These are phyloP conservation scores for Arachnopeziza araneosa DNA, from an alignment of 2,329 filamentous ascomycete genomes.

Conservation along the genomic window DNA sequence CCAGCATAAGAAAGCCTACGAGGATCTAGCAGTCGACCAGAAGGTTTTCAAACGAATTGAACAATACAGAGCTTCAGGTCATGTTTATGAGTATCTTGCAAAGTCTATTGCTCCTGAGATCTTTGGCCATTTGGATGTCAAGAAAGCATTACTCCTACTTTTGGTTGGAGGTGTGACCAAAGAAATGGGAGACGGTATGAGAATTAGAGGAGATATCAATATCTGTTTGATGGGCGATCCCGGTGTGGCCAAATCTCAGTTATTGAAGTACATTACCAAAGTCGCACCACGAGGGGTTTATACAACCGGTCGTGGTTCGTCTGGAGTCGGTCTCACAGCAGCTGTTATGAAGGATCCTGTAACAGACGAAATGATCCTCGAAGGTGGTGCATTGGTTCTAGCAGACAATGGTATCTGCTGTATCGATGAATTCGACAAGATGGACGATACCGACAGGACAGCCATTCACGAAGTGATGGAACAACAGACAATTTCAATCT, in stretches of 20 bases:
- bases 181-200: slow-evolving; percentile 96
- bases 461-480: slow-evolving; percentile 87
- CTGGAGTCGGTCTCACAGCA: slow-evolving; percentile 74
- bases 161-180: slow-evolving; percentile 95
- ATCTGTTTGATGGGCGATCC: slow-evolving; percentile 98
- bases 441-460: slow-evolving; percentile 72
- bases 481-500: slow-evolving; percentile 79
- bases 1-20: slow-evolving; percentile 98
- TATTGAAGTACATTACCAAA: slow-evolving; percentile 97
- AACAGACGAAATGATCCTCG: slow-evolving; percentile 72
- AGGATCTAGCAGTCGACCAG: slow-evolving; percentile 80
- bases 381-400: slow-evolving; percentile 72
- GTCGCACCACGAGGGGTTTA: slow-evolving; percentile 86
- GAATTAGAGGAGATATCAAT: slow-evolving; percentile 98
- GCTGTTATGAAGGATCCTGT: slow-evolving; percentile 78
- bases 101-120: slow-evolving; percentile 97
- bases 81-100: slow-evolving; percentile 92
- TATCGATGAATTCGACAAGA: slow-evolving; percentile 83
- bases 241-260: slow-evolving; percentile 97
- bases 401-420: slow-evolving; percentile 80
- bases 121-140: slow-evolving; percentile 92
- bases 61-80: slow-evolving; percentile 75
- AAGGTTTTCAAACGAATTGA: slow-evolving; percentile 78
- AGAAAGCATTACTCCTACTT: slow-evolving; percentile 92
- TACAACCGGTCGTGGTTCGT: slow-evolving; percentile 76